These are phyloP conservation scores for Austroboletus eburneus DNA, from an alignment of 768 basidiomycete species.

Conservation along the genomic window DNA sequence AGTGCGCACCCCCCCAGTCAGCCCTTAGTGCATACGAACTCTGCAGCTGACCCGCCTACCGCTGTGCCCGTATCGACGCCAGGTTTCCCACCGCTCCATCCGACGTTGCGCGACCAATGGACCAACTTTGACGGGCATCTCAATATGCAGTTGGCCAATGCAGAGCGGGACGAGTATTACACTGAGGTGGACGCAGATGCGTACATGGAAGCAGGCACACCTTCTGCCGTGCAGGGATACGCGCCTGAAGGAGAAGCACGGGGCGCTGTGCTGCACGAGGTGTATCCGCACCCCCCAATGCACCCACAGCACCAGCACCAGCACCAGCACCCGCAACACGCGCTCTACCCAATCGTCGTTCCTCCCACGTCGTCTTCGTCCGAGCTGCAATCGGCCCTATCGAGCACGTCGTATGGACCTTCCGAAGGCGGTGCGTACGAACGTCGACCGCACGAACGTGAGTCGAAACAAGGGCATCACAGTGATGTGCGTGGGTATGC, in stretches of 20 bases:
- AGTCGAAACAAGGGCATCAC: no score
- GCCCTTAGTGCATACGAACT: slow-evolving; percentile 20
- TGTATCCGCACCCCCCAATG: not conserved
- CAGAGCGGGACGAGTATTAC: slow-evolving; percentile 23
- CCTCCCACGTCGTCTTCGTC: no score
- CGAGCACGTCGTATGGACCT: no score
- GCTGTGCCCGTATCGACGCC: slow-evolving; percentile 2
- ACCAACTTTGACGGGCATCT: slow-evolving; percentile 54
- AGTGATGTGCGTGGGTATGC: no score
- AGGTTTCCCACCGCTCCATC: slow-evolving; percentile 48
- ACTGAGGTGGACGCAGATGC: slow-evolving; percentile 21
- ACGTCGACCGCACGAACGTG: no score
- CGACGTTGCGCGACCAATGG: slow-evolving; percentile 52
- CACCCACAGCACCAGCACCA: slow-evolving; percentile 3
- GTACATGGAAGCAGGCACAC: slow-evolving; percentile 8
- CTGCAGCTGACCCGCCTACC: not conserved
- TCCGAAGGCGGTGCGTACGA: no score
- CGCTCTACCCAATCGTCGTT: no score
- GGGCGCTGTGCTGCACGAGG: not conserved
- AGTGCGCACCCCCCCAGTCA: slow-evolving; percentile 12
- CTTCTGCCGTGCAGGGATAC: no score
- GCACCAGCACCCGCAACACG: no score
- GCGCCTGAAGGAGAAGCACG: no score
- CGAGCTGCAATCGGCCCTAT: no score
- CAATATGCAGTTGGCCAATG: slow-evolving; percentile 44